Base-by-base conservation (phyloP, 352 stramenopile genomes). In the Phytophthora sansomeana region DNA sequence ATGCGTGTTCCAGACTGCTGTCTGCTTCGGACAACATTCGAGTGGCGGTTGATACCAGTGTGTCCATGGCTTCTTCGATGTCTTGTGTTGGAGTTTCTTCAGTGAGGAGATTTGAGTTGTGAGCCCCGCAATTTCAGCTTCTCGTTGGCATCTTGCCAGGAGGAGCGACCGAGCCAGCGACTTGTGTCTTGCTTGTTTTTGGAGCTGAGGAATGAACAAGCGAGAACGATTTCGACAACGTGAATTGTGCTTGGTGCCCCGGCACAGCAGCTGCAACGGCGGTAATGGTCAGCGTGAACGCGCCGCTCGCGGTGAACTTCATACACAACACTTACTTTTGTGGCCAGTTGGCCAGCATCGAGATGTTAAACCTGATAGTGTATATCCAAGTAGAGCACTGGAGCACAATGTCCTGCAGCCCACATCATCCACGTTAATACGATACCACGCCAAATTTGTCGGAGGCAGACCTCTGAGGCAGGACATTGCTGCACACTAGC, bases 1-100 rank as follows among this genome's bases (percentile, higher is more conserved):
- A 80, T 16, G 77, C 71, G 33, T 78, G 35, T 38, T 53, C 44
- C 8, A 84, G 61, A 21, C 49, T 74, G 36, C 65, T 68, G 47
- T 77, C 33, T 21, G 63, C 63, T 32, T 66, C 61, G 36, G 46
- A 71, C 48, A 74, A 30, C 47, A 58, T 14, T 24, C 59, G 58
- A 17, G 49, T 19, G 14, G 33, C n/a, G 13, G 49, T 50, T 14
- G 42, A 61, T 43, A 51, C n/a, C n/a, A n/a, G n/a, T n/a, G n/a
- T n/a, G n/a, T n/a, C 59, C 59, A 67, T 67, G 39, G 16, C 4
- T 49, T 52, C 10, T 2, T 11, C n/a, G n/a, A n/a, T n/a, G n/a
- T 32, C 16, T 24, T 53, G 39, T 43, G 36, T 67, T 0, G 32
- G 39, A 41, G 47, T 66, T 46, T n/a, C 44, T 67, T 33, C 49